These are phyloP conservation scores for Clavispora asparagi DNA, from an alignment of 805 yeast genomes.

Conservation along the genomic window DNA sequence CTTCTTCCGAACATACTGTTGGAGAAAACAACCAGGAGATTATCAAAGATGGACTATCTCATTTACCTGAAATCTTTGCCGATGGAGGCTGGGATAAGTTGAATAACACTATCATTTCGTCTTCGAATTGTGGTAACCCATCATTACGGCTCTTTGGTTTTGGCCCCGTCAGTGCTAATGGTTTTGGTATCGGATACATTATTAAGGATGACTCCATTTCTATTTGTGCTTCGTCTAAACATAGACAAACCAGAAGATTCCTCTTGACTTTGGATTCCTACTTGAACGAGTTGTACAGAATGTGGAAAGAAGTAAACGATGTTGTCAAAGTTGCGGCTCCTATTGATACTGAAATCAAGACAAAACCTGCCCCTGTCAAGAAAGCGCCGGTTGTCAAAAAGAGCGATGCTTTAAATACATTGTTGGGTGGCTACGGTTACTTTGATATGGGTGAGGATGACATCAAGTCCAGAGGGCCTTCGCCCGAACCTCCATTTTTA, in stretches of 20 bases:
- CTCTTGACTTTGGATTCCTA: slow-evolving; percentile 49
- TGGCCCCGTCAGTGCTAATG: slow-evolving; percentile 54
- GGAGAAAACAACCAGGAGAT: slow-evolving; percentile 16
- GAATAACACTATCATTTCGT: slow-evolving; percentile 64
- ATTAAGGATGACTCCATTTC: slow-evolving; percentile 48
- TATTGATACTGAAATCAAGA: slow-evolving; percentile 20
- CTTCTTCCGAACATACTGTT: slow-evolving; percentile 28
- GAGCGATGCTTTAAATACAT: slow-evolving; percentile 22
- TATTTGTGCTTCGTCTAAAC: slow-evolving; percentile 54
- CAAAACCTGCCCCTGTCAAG: background rate
- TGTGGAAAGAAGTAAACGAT: slow-evolving; percentile 22
- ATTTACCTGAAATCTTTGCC: slow-evolving; percentile 70
- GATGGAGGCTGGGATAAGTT: slow-evolving; percentile 86
- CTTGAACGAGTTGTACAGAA: slow-evolving; percentile 39
- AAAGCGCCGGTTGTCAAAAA: slow-evolving; percentile 1
- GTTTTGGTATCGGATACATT: slow-evolving; percentile 55
- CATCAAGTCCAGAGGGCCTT: slow-evolving; percentile 49
- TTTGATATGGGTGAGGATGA: slow-evolving; percentile 54
- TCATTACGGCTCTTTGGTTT: slow-evolving; percentile 54
- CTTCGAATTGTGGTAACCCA: slow-evolving; percentile 59
- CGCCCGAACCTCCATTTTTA: slow-evolving; percentile 50
- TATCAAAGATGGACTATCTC: slow-evolving; percentile 16
- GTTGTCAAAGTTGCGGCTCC: slow-evolving; percentile 17
- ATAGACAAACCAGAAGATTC: slow-evolving; percentile 55
- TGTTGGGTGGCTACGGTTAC: slow-evolving; percentile 56